Percentiles rank a stretch among this genome's conserved stretches.
phyloP scores from a whole-genome alignment of 805 yeast species.

The Candida ulmi region DNA sequence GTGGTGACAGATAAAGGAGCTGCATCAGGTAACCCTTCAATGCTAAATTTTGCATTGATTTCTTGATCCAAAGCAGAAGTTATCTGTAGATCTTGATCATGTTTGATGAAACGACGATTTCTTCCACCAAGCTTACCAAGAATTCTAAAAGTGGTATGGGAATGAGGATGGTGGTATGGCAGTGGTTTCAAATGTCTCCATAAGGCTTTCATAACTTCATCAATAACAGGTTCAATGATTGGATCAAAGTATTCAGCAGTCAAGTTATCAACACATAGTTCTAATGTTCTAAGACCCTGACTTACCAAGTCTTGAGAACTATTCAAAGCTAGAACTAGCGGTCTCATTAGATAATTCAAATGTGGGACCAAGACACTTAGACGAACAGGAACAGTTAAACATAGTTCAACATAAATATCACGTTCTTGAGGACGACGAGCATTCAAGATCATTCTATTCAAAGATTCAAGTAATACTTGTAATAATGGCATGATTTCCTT shows the following conservation, averaged over 20 bases:
- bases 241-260: conserved; percentile 98
- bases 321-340: conserved; percentile 83
- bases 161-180: conserved; percentile 91
- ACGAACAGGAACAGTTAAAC: conserved; percentile 93
- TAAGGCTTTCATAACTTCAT: conserved; percentile 87
- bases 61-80: conserved; percentile 58
- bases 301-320: conserved; percentile 88
- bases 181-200: conserved; percentile 89
- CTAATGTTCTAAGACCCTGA: conserved; percentile 92
- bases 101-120: conserved; percentile 77
- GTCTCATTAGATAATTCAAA: conserved; percentile 80
- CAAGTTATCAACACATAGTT: conserved; percentile 90
- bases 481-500: conserved; percentile 88
- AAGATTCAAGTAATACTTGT: conserved; percentile 79
- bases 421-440: conserved; percentile 87
- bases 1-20: conserved; percentile 78
- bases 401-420: conserved; percentile 90
- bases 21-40: conserved; percentile 59
- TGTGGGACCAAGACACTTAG: conserved; percentile 92
- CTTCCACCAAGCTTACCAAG: conserved; percentile 96
- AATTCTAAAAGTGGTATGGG: conserved; percentile 90
- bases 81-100: conserved; percentile 60
- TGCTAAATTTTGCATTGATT: conserved; percentile 57
- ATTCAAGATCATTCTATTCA: conserved; percentile 75
- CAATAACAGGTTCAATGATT: conserved; percentile 91